Conservation (phyloP, 1,284 basidiomycete genomes). For the Macrocystidia cucumis region DNA sequence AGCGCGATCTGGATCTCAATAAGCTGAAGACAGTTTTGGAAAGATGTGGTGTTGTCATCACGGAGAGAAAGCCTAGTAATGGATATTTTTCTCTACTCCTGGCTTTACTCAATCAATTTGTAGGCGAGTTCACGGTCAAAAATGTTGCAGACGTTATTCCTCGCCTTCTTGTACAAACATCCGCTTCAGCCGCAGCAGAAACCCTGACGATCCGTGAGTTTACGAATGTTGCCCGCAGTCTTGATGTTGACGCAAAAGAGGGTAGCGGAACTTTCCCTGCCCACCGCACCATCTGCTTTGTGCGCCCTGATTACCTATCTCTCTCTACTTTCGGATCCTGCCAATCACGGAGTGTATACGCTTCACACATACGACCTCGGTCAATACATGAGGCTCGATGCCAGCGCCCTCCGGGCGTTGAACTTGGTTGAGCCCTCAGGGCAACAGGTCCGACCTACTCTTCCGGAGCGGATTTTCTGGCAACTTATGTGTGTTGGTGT, state of each 20-base stretch:
- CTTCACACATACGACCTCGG: slow-evolving; percentile 87
- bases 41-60: slow-evolving; percentile 86
- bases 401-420: slow-evolving; percentile 88
- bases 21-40: slow-evolving; percentile 85
- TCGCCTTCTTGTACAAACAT: slow-evolving; percentile 52
- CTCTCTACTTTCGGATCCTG: slow-evolving; percentile 72
- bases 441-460: slow-evolving; percentile 39
- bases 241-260: slow-evolving; percentile 1
- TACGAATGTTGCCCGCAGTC: background rate
- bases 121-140: slow-evolving; percentile 81
- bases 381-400: slow-evolving; percentile 95
- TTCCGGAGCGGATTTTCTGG: background rate
- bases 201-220: slow-evolving; percentile 38
- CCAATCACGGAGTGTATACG: slow-evolving; percentile 78
- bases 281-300: slow-evolving; percentile 74
- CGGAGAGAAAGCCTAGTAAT: slow-evolving; percentile 78
- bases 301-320: slow-evolving; percentile 84
- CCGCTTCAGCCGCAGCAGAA: slow-evolving; percentile 36
- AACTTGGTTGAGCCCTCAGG: slow-evolving; percentile 77
- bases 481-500: background rate
- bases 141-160: slow-evolving; percentile 84
- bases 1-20: slow-evolving; percentile 80
- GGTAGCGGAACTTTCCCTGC: slow-evolving; percentile 74
- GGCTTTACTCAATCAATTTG: no score
- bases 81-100: background rate